Percentiles rank a stretch among this genome's conserved stretches.
These are phyloP conservation scores for Martensiomyces pterosporus DNA, from an alignment of 192 early-diverging fungal species.

Conservation along the genomic window DNA sequence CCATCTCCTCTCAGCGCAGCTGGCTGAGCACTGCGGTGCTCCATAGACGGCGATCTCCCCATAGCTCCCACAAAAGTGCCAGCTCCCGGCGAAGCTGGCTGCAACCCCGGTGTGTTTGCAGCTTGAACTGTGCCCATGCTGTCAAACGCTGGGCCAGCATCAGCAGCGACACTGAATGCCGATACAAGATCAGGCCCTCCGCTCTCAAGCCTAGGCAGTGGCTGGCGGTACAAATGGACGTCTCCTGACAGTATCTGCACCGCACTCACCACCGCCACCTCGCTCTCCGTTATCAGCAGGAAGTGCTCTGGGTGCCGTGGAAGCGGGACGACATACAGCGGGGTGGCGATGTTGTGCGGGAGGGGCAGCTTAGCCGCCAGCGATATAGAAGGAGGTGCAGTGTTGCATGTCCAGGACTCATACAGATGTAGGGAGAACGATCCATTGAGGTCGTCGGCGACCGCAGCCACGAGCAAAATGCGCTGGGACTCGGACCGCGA, in stretches of 20 bases:
- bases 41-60: too few relatives aligned
- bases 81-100: too few relatives aligned
- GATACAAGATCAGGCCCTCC: constrained; percentile 10
- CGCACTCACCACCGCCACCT: constrained; percentile 23
- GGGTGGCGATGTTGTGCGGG: constrained; percentile 18
- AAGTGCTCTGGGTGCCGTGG: constrained; percentile 29
- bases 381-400: background rate
- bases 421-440: constrained; percentile 21
- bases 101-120: too few relatives aligned
- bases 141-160: too few relatives aligned
- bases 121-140: too few relatives aligned
- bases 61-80: too few relatives aligned
- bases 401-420: constrained; percentile 22
- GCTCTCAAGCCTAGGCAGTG: constrained; percentile 3
- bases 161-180: constrained; percentile 23
- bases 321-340: constrained; percentile 29
- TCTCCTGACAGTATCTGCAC: constrained; percentile 42
- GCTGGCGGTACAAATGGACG: constrained; percentile 21
- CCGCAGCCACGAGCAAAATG: constrained; percentile 27
- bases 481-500: constrained; percentile 17
- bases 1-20: too few relatives aligned
- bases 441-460: constrained; percentile 13
- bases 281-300: constrained; percentile 21
- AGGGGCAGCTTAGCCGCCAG: constrained; percentile 34
- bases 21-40: too few relatives aligned